These are phyloP conservation scores for Nadsonia commutata DNA, from an alignment of 1,139 yeast species.

Conservation along the genomic window DNA sequence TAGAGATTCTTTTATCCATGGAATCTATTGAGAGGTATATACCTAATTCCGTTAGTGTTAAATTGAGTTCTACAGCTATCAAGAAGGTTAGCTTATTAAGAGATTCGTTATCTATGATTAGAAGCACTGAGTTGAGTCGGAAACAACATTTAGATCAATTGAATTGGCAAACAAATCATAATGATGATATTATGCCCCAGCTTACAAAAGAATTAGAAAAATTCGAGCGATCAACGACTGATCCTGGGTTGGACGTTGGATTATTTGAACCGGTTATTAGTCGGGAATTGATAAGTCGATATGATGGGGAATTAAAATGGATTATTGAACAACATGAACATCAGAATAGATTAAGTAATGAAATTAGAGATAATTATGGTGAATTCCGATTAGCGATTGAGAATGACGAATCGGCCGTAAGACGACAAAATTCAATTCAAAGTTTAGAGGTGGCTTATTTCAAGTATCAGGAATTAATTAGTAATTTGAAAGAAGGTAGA, in stretches of 20 bases:
- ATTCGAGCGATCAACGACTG: slow-evolving; percentile 12
- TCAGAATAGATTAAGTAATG: slow-evolving; percentile 32
- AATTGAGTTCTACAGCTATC: slow-evolving; percentile 30
- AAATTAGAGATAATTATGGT: slow-evolving; percentile 29
- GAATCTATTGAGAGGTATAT: slow-evolving; percentile 30
- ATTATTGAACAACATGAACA: slow-evolving; percentile 26
- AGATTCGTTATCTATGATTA: slow-evolving; percentile 22
- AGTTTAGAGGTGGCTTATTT: slow-evolving; percentile 38
- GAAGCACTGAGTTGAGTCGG: slow-evolving; percentile 13
- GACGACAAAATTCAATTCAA: slow-evolving; percentile 38
- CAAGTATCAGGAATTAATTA: slow-evolving; percentile 40
- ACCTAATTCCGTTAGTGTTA: slow-evolving; percentile 34
- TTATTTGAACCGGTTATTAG: slow-evolving; percentile 21
- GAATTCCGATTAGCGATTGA: slow-evolving; percentile 23
- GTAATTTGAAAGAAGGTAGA: slow-evolving; percentile 54
- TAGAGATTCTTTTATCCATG: slow-evolving; percentile 32
- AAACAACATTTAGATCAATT: slow-evolving; percentile 16
- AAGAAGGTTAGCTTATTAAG: slow-evolving; percentile 30
- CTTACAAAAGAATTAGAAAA: slow-evolving; percentile 13
- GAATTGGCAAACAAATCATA: slow-evolving; percentile 17
- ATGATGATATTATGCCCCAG: slow-evolving; percentile 18
- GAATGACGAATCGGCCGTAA: slow-evolving; percentile 21
- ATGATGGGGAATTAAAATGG: slow-evolving; percentile 28
- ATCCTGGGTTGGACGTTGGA: slow-evolving; percentile 16
- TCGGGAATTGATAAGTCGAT: slow-evolving; percentile 18